Base-by-base conservation (phyloP, 306 rosid genomes). In the Vigna radiata region DNA sequence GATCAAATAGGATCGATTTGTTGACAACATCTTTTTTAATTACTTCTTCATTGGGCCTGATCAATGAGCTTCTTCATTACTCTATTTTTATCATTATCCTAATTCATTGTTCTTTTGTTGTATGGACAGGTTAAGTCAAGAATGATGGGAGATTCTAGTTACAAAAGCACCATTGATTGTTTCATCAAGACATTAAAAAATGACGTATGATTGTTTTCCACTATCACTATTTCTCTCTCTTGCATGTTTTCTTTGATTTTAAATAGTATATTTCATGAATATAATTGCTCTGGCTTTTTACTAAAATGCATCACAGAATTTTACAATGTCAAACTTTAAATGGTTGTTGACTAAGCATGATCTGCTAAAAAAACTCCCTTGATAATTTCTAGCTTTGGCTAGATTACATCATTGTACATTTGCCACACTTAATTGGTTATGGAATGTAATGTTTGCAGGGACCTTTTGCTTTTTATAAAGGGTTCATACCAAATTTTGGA, bases 141-240 rank as follows among this genome's bases (percentile, higher is more conserved):
- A 87, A 95, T 95, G 97, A 95, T 95, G 98, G 98, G 96, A 23
- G 97, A 95, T 81, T 65, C 97, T 68, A 64, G 91, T 75, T 95
- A 95, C 91, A 95, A 86, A 90, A 88, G 80, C 90, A 95, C 97
- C 13, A 31, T 95, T 31, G 98, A 95, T 83, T 95, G 98, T 83
- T 90, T 95, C 56, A 2, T 92, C 85, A 92, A 89, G 84, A 95
- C 98, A 72, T 84, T 95, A 52, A 95, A 83, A 81, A 95, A 95
- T 73, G 97, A 95, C 73, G 98, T 95, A 92, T 36, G 90, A 47
- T 75, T 68, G 7, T 69, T 65, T 83, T 54, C 66, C 54, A n/a
- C 64, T 50, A 1, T 43, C 50, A n/a, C 27, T 63, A 39, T 60
- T 72, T 59, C 33, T 16, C 63, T 50, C 67, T 50, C 55, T 19